Evolutionary conservation across 495 filamentous ascomycete genomes (phyloP), one percentile per base, ranked within the genome.

Genomic region (Aspergillus campestris): DNA sequence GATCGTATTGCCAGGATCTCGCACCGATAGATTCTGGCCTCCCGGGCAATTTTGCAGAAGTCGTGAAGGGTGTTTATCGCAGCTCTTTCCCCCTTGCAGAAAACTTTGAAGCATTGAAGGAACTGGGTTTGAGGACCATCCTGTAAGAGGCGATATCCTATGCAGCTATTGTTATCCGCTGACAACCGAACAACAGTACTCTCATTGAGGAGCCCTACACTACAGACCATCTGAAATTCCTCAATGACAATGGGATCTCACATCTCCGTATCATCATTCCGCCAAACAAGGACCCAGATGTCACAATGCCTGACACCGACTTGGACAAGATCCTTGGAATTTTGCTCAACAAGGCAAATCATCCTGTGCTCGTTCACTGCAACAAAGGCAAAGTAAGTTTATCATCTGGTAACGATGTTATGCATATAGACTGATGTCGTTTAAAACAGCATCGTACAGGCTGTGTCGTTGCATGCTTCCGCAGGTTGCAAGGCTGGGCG

Each of bases 321-420:
- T 82, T 94, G 65, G 69, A 69, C 45, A 64, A 72, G 8, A 81
- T 86, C 36, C 67, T 91, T 10, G 60, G 73, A 3, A 60, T 89
- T 38, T 69, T 89, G 24, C 65, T 86, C 31, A 72, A 89, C 55
- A 65, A 70, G 6, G 57, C 67, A 9, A 87, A 88, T 44, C 79
- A 89, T 47, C 88, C 88, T 0, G 54, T 94, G 1, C 68, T 92
- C 32, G 78, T 94, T 30, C 88, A 94, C 54, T 94, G 88, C 66
- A 94, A 94, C 53, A 87, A 92, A 53, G 88, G 88, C 48, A 89
- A 84, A 69, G 83, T 85, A 67, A 47, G 69, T 57, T 14, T 9
- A 8, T 3, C 6, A n/a, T 28, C 15, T 7, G 10, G 29, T 45
- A 36, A 45, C 34, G 8, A 10, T 5, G 7, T 10, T 10, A 29